Percentiles rank a stretch among this genome's conserved stretches.
phyloP scores from a whole-genome alignment of 257 asterid species.

The Fraxinus pennsylvanica region DNA sequence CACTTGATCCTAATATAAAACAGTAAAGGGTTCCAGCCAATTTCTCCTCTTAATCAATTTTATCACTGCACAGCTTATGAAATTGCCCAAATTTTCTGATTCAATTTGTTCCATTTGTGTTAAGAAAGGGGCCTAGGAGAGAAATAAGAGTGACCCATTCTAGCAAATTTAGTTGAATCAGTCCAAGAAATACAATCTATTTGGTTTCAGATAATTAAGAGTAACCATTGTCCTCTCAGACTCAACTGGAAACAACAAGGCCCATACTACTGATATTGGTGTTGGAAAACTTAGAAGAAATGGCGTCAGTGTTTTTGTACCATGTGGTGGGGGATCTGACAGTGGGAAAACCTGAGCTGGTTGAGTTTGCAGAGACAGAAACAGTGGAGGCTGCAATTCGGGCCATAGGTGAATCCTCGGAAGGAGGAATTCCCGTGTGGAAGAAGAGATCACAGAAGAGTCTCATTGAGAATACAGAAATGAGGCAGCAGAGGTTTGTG shows the following conservation, averaged over 20 bases:
- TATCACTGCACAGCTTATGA: not conserved
- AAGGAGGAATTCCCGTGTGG: conserved; percentile 94
- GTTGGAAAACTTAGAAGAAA: conserved; percentile 18
- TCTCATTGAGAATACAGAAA: conserved; percentile 62
- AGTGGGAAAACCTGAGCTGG: conserved; percentile 93
- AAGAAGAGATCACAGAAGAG: conserved; percentile 63
- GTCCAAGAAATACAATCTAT: not conserved
- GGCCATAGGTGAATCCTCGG: conserved; percentile 82
- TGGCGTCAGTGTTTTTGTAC: conserved; percentile 89
- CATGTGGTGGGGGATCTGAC: conserved; percentile 99
- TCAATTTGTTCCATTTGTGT: no score
- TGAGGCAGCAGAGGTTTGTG: conserved; percentile 80
- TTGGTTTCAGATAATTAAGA: not conserved
- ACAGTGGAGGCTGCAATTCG: conserved; percentile 81
- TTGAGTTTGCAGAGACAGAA: conserved; percentile 79
- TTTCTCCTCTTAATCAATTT: not conserved
- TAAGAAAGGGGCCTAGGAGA: no score
- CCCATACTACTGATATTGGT: conserved; percentile 1
- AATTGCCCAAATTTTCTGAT: no score
- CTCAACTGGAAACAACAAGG: not conserved
- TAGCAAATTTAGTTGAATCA: no score
- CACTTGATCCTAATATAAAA: not conserved
- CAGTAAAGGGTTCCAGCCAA: not conserved
- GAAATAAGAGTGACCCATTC: no score
- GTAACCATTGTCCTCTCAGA: not conserved